Evolutionary conservation across 805 yeast species (phyloP).

Genomic region (Brettanomyces naardenensis): DNA sequence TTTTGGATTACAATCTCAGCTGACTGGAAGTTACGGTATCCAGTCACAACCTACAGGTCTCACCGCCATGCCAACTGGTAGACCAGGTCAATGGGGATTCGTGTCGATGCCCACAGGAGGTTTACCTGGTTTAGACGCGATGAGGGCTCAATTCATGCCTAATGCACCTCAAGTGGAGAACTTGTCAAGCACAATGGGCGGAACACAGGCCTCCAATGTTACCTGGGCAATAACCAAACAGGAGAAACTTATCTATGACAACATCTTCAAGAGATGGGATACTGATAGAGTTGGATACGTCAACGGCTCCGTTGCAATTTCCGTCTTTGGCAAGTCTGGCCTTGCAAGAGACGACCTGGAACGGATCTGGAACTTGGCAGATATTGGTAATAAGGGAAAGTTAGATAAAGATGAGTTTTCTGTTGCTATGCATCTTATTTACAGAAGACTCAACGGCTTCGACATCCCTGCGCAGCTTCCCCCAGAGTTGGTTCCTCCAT

Average conservation of each 20-base stretch:
- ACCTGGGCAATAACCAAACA: slow-evolving; percentile 82
- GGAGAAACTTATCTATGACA: slow-evolving; percentile 80
- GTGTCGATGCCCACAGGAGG: slow-evolving; percentile 63
- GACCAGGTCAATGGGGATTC: slow-evolving; percentile 78
- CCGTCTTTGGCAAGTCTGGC: slow-evolving; percentile 86
- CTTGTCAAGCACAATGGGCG: slow-evolving; percentile 25
- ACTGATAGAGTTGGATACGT: slow-evolving; percentile 55
- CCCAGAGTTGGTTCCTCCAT: slow-evolving; percentile 84
- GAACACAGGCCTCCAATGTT: slow-evolving; percentile 38
- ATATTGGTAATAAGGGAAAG: slow-evolving; percentile 72
- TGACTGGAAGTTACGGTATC: slow-evolving; percentile 23
- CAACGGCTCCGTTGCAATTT: slow-evolving; percentile 76
- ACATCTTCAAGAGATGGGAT: slow-evolving; percentile 87
- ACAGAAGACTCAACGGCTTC: slow-evolving; percentile 81
- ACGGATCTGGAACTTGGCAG: slow-evolving; percentile 85
- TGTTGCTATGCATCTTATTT: slow-evolving; percentile 94
- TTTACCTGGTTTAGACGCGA: slow-evolving; percentile 59
- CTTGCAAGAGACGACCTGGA: slow-evolving; percentile 79
- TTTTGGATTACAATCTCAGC: slow-evolving; percentile 19
- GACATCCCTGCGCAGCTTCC: slow-evolving; percentile 81
- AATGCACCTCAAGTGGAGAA: slow-evolving; percentile 25
- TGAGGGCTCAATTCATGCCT: slow-evolving; percentile 65
- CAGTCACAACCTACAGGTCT: slow-evolving; percentile 38
- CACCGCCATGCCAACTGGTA: slow-evolving; percentile 48
- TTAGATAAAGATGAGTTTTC: slow-evolving; percentile 88